Conservation (phyloP, 768 basidiomycete species). For the Pilatotrama ljubarskyi region DNA sequence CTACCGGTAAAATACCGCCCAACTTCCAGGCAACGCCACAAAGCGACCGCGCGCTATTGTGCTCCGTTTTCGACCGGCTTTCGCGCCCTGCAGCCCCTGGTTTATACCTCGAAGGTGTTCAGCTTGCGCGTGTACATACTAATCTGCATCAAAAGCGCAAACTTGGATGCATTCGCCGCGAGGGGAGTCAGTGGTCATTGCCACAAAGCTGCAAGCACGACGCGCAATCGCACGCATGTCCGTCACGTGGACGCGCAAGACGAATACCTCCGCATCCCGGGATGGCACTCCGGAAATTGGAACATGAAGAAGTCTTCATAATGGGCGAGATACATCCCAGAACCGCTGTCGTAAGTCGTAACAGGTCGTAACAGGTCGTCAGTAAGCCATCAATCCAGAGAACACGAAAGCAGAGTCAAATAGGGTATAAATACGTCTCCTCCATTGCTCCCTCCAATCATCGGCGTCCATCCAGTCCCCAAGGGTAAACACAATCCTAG, state of each 20-base stretch:
- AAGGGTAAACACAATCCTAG: neutral
- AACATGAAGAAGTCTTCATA: neutral
- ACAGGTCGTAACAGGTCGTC: constrained; percentile 17
- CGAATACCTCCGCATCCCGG: neutral
- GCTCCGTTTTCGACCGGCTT: neutral
- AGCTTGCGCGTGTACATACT: no score
- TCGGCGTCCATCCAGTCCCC: neutral
- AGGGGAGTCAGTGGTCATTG: neutral
- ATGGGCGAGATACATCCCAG: neutral
- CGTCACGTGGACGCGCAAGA: constrained; percentile 1
- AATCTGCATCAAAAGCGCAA: no score
- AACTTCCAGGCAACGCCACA: neutral
- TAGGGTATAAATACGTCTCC: constrained; percentile 19
- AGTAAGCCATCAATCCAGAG: constrained; percentile 4
- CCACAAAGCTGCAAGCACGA: neutral
- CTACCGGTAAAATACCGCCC: constrained; percentile 9
- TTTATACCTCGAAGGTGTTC: neutral
- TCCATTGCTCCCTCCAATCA: neutral
- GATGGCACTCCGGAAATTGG: no score
- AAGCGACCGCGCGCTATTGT: constrained; percentile 5
- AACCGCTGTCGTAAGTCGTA: neutral
- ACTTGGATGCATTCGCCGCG: no score
- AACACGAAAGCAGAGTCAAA: constrained; percentile 6
- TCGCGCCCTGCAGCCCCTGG: neutral
- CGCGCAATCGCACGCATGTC: neutral